These are phyloP conservation scores for Magnaporthiopsis rhizophila DNA, from an alignment of 2,329 filamentous ascomycete genomes.

Conservation along the genomic window DNA sequence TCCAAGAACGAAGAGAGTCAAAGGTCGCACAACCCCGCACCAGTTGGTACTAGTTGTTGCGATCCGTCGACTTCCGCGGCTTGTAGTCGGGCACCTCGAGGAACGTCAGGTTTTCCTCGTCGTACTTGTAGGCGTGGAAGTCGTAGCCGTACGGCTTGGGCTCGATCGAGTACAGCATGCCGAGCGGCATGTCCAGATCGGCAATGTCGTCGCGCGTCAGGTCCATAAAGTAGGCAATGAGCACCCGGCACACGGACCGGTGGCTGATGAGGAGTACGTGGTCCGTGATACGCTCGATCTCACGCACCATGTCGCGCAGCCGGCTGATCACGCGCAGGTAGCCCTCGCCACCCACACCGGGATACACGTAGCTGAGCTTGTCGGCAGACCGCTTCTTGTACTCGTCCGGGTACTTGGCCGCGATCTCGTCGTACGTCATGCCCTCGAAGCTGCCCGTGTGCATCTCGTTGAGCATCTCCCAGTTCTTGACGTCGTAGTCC, in stretches of 20 bases:
- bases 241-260: constrained; percentile 81
- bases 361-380: constrained; percentile 95
- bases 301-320: constrained; percentile 87
- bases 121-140: constrained; percentile 91
- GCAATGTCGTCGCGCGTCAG: constrained; percentile 86
- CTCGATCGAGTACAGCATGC: constrained; percentile 90
- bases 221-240: constrained; percentile 95
- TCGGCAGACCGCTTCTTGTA: constrained; percentile 71
- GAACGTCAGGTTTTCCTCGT: constrained; percentile 70
- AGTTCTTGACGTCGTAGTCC: constrained; percentile 92
- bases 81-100: constrained; percentile 79
- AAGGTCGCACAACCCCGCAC: background rate
- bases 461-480: constrained; percentile 96
- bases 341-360: constrained; percentile 88
- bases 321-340: constrained; percentile 97
- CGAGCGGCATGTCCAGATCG: constrained; percentile 86
- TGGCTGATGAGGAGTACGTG: constrained; percentile 90
- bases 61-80: constrained; percentile 50
- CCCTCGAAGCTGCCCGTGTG: constrained; percentile 91
- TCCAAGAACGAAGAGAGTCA: background rate
- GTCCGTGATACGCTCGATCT: constrained; percentile 94
- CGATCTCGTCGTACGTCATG: constrained; percentile 89
- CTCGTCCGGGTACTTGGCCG: constrained; percentile 68
- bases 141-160: constrained; percentile 97
- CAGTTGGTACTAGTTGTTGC: constrained; percentile 19